phyloP scores from a whole-genome alignment of 306 rosid genomes.

The Begonia masoniana region DNA sequence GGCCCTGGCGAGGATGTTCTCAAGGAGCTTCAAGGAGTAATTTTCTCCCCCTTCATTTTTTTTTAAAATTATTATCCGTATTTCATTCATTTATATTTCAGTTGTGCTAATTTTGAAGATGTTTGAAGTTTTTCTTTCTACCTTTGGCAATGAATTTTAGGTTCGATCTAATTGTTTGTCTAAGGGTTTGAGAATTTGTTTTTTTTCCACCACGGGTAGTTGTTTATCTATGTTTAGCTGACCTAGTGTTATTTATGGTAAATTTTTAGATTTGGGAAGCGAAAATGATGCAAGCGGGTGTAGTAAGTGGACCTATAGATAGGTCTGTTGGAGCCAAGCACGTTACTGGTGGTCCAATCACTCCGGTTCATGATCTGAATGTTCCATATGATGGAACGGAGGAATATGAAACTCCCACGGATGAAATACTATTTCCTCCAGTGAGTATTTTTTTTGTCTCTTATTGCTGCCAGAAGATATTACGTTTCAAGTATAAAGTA shows the following conservation, averaged over 20 bases:
- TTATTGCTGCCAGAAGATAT: not conserved
- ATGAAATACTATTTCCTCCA: slow-evolving; percentile 90
- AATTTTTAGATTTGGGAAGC: slow-evolving; percentile 73
- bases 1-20: slow-evolving; percentile 93
- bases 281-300: slow-evolving; percentile 86
- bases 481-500: not conserved
- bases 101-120: not conserved
- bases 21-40: slow-evolving; percentile 98
- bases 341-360: slow-evolving; percentile 60
- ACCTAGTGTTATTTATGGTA: slow-evolving; percentile 15
- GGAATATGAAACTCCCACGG: slow-evolving; percentile 96
- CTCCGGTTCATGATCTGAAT: slow-evolving; percentile 99
- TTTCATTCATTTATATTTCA: not conserved
- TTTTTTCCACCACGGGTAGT: slow-evolving; percentile 4
- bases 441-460: slow-evolving; percentile 37
- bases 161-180: slow-evolving; percentile 41
- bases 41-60: not conserved
- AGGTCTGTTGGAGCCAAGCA: slow-evolving; percentile 53
- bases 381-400: slow-evolving; percentile 93
- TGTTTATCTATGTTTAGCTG: slow-evolving; percentile 6
- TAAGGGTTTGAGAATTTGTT: slow-evolving; percentile 1
- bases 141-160: slow-evolving; percentile 17
- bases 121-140: slow-evolving; percentile 2
- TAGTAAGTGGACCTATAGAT: slow-evolving; percentile 58
- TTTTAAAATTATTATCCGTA: not conserved